phyloP scores from a whole-genome alignment of 73 alveolate genomes.

The Stentor coeruleus region DNA sequence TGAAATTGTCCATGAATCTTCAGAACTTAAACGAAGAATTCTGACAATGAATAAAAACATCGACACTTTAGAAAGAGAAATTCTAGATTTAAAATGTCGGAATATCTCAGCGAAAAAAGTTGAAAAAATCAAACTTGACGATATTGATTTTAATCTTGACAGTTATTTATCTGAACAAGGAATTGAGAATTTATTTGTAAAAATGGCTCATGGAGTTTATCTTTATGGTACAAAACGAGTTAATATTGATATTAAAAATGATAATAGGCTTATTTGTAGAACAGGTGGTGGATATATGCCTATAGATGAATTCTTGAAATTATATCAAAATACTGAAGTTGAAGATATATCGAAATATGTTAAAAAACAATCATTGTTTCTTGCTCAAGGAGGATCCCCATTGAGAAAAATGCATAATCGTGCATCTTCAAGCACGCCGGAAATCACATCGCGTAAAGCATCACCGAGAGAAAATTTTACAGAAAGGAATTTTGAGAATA shows the following conservation, averaged over 20 bases:
- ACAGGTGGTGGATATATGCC: not conserved
- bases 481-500: not conserved
- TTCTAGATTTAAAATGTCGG: not conserved
- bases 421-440: not conserved
- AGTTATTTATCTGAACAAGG: not conserved
- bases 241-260: not conserved
- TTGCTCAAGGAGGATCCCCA: not conserved
- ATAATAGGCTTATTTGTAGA: not conserved
- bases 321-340: not conserved
- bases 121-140: not conserved
- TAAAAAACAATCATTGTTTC: not conserved
- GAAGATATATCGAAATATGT: not conserved
- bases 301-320: not conserved
- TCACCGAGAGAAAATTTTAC: not conserved
- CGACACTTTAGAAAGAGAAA: not conserved
- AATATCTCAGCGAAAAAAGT: not conserved
- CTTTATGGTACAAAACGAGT: not conserved
- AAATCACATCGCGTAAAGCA: not conserved
- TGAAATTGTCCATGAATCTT: not conserved
- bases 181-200: not conserved
- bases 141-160: not conserved
- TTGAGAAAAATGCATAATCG: not conserved
- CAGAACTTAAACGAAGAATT: not conserved
- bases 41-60: not conserved
- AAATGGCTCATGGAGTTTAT: constrained; percentile 8